Evolutionary conservation across 257 asterid genomes (phyloP).

Genomic region (Cinchona pubescens): DNA sequence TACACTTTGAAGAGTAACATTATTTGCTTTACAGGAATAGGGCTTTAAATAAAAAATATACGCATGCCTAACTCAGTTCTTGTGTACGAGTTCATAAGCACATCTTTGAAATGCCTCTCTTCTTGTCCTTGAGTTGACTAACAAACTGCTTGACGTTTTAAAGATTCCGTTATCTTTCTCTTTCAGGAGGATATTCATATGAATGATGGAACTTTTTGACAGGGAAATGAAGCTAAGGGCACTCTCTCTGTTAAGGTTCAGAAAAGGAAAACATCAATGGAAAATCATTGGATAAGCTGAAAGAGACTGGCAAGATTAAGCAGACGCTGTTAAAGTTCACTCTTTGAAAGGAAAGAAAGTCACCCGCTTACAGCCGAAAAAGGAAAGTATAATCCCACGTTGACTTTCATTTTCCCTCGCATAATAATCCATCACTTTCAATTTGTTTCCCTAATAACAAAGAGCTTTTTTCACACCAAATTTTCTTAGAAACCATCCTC

Average conservation of each 20-base stretch:
- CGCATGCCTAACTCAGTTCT: neutral
- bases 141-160: neutral
- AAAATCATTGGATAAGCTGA: slow-evolving; percentile 85
- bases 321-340: no score
- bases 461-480: no score
- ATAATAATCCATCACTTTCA: no score
- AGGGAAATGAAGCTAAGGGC: slow-evolving; percentile 37
- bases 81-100: neutral
- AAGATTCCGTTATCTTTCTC: slow-evolving; percentile 1
- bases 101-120: neutral
- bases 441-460: no score
- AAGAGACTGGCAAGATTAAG: slow-evolving; percentile 91
- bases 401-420: no score
- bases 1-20: neutral
- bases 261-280: slow-evolving; percentile 65
- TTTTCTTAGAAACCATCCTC: neutral
- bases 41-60: neutral
- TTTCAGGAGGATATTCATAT: slow-evolving; percentile 65
- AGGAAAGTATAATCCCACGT: no score
- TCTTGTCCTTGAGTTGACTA: neutral
- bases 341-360: no score
- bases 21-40: neutral
- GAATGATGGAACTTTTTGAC: slow-evolving; percentile 40
- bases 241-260: slow-evolving; percentile 42
- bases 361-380: no score